Conservation (phyloP, 371 early-diverging fungal genomes). For the Amoeboaphelidium protococcarum region DNA sequence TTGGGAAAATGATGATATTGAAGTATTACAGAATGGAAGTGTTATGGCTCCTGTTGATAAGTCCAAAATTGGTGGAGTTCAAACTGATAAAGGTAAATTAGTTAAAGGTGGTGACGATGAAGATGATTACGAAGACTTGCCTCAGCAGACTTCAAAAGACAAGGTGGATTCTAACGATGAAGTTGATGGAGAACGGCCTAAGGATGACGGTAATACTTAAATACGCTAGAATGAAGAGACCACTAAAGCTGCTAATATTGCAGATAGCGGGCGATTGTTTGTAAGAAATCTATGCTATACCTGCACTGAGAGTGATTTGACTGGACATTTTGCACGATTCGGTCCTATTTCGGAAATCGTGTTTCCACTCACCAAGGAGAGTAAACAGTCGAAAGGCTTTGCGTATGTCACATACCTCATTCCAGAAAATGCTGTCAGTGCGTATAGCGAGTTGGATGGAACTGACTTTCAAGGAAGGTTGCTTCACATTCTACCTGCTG, state of each 20-base stretch:
- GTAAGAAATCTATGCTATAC: constrained; percentile 70
- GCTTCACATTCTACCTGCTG: constrained; percentile 51
- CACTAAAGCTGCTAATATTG: constrained; percentile 31
- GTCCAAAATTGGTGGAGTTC: background rate
- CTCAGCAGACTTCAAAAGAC: background rate
- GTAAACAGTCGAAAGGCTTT: constrained; percentile 74
- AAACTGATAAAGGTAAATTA: background rate
- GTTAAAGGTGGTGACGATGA: constrained; percentile 4
- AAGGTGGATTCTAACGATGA: constrained; percentile 1
- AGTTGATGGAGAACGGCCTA: constrained; percentile 3
- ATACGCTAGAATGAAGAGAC: constrained; percentile 4
- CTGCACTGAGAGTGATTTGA: constrained; percentile 60
- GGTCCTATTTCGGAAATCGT: constrained; percentile 65
- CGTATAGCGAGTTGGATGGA: constrained; percentile 46
- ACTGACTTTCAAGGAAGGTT: constrained; percentile 71
- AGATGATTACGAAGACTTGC: constrained; percentile 4
- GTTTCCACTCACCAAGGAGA: constrained; percentile 53
- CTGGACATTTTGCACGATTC: constrained; percentile 39
- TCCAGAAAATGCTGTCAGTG: constrained; percentile 78
- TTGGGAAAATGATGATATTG: constrained; percentile 75
- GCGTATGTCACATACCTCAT: constrained; percentile 60
- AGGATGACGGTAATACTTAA: constrained; percentile 1
- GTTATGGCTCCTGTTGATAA: constrained; percentile 2
- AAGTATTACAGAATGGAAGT: constrained; percentile 3
- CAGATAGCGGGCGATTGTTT: constrained; percentile 78